Conservation (phyloP, 129 eudicot genomes). For the Helichrysum umbraculigerum region DNA sequence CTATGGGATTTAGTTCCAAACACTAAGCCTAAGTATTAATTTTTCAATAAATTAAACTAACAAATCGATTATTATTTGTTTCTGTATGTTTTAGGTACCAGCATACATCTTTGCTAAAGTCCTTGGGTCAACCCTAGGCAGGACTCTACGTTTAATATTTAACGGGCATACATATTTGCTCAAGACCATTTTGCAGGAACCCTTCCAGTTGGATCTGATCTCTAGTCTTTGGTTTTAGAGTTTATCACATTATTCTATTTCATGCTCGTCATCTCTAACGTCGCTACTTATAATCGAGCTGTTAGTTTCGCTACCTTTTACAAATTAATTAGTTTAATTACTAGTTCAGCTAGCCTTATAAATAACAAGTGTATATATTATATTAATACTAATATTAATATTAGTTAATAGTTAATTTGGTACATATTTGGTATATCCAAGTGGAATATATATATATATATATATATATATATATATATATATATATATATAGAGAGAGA, state of each 20-base stretch:
- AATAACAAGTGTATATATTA: too few species aligned
- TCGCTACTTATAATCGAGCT: constrained; percentile 85
- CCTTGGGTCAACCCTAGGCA: constrained; percentile 68
- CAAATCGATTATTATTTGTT: too few species aligned
- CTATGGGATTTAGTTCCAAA: too few species aligned
- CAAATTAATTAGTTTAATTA: neutral
- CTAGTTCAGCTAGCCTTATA: neutral
- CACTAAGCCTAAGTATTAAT: too few species aligned
- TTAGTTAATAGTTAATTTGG: too few species aligned
- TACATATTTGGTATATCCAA: too few species aligned
- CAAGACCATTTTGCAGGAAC: constrained; percentile 76
- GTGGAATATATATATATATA: too few species aligned
- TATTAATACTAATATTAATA: too few species aligned
- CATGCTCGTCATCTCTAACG: constrained; percentile 85
- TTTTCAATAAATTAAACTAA: neutral
- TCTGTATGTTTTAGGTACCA: constrained; percentile 60
- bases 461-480: too few species aligned
- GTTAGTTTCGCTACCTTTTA: constrained; percentile 39
- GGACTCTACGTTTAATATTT: constrained; percentile 74
- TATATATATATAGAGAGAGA: too few species aligned
- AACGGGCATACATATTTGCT: constrained; percentile 58
- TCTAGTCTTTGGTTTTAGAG: constrained; percentile 68
- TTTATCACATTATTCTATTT: constrained; percentile 80
- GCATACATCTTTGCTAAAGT: constrained; percentile 72
- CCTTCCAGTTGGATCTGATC: constrained; percentile 59